Conservation (phyloP, 169 alveolate genomes). For the Theileria orientalis region DNA sequence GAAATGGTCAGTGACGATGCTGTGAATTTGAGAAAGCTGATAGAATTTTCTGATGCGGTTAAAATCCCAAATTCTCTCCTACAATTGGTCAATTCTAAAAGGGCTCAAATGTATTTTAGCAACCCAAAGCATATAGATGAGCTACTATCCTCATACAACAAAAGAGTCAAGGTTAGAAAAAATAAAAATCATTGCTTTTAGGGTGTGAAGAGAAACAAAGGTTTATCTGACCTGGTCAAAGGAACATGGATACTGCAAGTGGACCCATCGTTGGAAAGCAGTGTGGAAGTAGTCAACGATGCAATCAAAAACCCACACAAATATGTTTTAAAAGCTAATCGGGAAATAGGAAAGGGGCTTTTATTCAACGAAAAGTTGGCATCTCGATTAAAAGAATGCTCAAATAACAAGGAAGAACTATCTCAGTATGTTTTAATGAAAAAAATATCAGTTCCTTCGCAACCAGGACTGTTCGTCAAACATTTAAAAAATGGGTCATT, state of each 20-base stretch:
- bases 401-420: slow-evolving; percentile 12
- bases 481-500: slow-evolving; percentile 14
- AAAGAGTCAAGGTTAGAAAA: slow-evolving; percentile 7
- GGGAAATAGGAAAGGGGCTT: slow-evolving; percentile 43
- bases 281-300: slow-evolving; percentile 21
- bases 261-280: slow-evolving; percentile 54
- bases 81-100: slow-evolving; percentile 55
- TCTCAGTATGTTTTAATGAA: slow-evolving; percentile 52
- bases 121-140: slow-evolving; percentile 13
- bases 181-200: neutral
- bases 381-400: no score
- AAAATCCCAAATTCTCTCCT: slow-evolving; percentile 52
- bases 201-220: slow-evolving; percentile 8
- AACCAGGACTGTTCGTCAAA: slow-evolving; percentile 43
- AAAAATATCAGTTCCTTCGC: slow-evolving; percentile 50
- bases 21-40: slow-evolving; percentile 28
- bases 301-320: slow-evolving; percentile 48
- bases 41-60: slow-evolving; percentile 50
- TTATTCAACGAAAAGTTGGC: slow-evolving; percentile 21
- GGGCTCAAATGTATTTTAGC: slow-evolving; percentile 48
- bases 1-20: slow-evolving; percentile 18
- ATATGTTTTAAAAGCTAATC: slow-evolving; percentile 44
- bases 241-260: slow-evolving; percentile 51
- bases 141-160: slow-evolving; percentile 13
- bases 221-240: neutral